These are phyloP conservation scores for Aethionema arabicum DNA, from an alignment of 345 rosid species.

Conservation along the genomic window DNA sequence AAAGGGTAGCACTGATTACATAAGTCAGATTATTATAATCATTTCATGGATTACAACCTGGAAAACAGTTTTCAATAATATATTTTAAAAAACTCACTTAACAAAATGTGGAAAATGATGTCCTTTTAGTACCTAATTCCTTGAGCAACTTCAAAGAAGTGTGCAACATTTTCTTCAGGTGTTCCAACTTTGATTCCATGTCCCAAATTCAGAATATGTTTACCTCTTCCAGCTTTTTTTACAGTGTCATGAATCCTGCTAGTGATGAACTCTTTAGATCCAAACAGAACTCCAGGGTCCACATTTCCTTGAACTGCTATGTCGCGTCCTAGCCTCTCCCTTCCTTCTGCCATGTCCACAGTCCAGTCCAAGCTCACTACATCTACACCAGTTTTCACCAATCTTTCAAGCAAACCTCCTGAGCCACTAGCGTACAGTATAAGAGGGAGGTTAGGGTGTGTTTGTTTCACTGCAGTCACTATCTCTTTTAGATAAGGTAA, in stretches of 20 bases:
- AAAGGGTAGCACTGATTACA: too few species aligned
- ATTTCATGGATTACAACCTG: too few species aligned
- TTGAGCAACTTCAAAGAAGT: conserved; percentile 86
- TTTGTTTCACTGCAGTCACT: conserved; percentile 74
- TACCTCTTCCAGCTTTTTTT: conserved; percentile 82
- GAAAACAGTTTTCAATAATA: too few species aligned
- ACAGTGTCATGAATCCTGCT: conserved; percentile 81
- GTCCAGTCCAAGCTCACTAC: conserved; percentile 99
- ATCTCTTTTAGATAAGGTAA: conserved; percentile 88
- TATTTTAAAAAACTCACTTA: too few species aligned
- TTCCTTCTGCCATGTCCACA: conserved; percentile 97
- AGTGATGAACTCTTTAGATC: conserved; percentile 86
- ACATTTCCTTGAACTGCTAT: conserved; percentile 94
- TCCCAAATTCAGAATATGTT: conserved; percentile 89
- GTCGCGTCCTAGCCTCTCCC: conserved; percentile 68
- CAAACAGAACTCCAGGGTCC: conserved; percentile 90
- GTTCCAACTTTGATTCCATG: conserved; percentile 95
- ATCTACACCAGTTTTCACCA: conserved; percentile 80
- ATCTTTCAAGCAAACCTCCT: conserved; percentile 90
- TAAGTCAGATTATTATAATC: too few species aligned
- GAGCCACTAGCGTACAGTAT: conserved; percentile 95
- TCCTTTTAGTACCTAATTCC: conserved; percentile 59
- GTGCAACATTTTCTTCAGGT: conserved; percentile 94
- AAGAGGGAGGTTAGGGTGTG: conserved; percentile 84
- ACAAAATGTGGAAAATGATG: too few species aligned